phyloP scores from a whole-genome alignment of 2,329 filamentous ascomycete species.

The Aspergillus fijiensis region DNA sequence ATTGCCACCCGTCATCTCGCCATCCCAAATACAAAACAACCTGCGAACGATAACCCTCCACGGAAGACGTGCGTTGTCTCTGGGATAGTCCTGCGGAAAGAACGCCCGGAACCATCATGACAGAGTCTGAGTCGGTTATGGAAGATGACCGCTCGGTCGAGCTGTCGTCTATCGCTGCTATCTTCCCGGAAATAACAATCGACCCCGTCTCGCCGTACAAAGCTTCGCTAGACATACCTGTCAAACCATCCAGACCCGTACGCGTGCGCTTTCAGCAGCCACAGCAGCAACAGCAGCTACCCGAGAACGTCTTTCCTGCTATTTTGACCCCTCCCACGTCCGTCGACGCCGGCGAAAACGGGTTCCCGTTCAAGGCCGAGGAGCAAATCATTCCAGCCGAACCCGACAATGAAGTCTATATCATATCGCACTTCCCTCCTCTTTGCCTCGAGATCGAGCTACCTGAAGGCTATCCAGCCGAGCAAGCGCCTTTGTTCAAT shows the following conservation, averaged over 20 bases:
- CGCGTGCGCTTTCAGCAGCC: conserved; percentile 44
- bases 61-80: not conserved
- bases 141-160: conserved; percentile 62
- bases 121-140: conserved; percentile 31
- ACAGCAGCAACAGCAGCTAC: conserved; percentile 30
- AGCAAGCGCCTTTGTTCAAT: conserved; percentile 51
- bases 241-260: conserved; percentile 56
- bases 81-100: not conserved
- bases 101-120: conserved; percentile 29
- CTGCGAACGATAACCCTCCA: not conserved
- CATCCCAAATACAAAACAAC: not conserved
- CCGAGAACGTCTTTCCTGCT: conserved; percentile 35
- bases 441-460: conserved; percentile 54
- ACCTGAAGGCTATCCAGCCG: conserved; percentile 57
- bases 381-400: conserved; percentile 17
- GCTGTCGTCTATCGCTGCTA: conserved; percentile 59
- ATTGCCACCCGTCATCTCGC: conserved; percentile 15
- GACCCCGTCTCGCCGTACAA: conserved; percentile 48
- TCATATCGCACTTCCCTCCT: conserved; percentile 57
- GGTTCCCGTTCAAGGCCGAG: conserved; percentile 19
- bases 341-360: conserved; percentile 30
- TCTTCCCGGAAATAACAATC: conserved; percentile 60
- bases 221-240: conserved; percentile 56
- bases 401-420: conserved; percentile 41
- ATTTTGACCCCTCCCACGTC: conserved; percentile 46